A percentile compares a stretch with the other conserved stretches of the same genome.
These are phyloP conservation scores for Aspergillus affinis DNA, from an alignment of 495 filamentous ascomycete genomes.

Conservation along the genomic window DNA sequence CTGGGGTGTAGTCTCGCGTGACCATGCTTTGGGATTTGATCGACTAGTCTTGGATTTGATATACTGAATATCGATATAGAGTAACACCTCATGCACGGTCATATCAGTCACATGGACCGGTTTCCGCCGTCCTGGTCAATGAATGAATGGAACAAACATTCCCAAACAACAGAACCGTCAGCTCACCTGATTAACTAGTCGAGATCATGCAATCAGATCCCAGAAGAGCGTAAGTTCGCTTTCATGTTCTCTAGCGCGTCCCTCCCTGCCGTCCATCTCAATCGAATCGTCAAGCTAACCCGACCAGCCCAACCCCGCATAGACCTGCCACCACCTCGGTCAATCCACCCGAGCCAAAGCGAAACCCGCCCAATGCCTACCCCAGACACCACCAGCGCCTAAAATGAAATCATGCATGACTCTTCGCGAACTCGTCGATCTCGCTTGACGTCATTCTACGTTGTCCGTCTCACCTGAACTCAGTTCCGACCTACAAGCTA, in stretches of 20 bases:
- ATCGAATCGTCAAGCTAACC: not conserved
- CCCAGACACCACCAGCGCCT: not conserved
- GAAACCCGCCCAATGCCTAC: no score
- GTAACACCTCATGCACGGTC: not conserved
- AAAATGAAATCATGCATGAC: not conserved
- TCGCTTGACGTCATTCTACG: constrained; percentile 2
- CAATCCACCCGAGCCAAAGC: no score
- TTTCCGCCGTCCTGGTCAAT: no score
- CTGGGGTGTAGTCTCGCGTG: not conserved
- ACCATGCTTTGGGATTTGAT: not conserved
- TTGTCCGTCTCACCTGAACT: not conserved
- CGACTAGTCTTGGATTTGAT: no score
- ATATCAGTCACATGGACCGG: no score
- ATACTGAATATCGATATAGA: not conserved
- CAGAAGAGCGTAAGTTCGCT: not conserved
- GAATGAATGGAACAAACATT: no score
- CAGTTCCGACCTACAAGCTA: not conserved
- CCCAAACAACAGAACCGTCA: no score
- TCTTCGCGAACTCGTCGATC: not conserved
- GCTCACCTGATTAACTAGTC: not conserved
- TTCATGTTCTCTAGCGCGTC: not conserved
- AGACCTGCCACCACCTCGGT: not conserved
- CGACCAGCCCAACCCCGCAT: not conserved
- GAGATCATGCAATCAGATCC: not conserved
- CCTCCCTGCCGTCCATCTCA: not conserved